Evolutionary conservation across 2,329 filamentous ascomycete genomes (phyloP).

Genomic region (Amauroascus niger): DNA sequence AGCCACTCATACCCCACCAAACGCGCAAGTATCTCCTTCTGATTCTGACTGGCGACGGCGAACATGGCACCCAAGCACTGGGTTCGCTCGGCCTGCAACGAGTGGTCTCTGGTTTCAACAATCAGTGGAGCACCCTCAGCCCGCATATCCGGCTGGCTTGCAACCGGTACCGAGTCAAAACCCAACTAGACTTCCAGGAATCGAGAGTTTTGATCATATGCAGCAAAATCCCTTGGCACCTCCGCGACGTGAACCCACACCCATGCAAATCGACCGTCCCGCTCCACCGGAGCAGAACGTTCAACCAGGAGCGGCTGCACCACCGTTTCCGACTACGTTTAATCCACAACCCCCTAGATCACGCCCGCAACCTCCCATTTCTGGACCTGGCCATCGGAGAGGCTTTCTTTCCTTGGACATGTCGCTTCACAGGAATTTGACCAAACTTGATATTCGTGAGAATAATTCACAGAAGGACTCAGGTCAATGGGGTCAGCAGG

Average conservation of each 20-base stretch:
- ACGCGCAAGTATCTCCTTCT: conserved; percentile 32
- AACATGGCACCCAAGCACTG: conserved; percentile 75
- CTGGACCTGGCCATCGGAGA: conserved; percentile 37
- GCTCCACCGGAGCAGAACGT: conserved; percentile 33
- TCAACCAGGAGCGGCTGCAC: conserved; percentile 15
- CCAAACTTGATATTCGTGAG: conserved; percentile 35
- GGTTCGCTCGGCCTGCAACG: conserved; percentile 54
- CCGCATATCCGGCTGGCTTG: conserved; percentile 43
- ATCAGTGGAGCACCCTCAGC: conserved; percentile 54
- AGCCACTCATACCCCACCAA: conserved; percentile 45
- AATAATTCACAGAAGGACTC: conserved; percentile 30
- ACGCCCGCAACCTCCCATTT: conserved; percentile 34
- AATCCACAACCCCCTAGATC: conserved; percentile 26
- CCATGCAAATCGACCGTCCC: conserved; percentile 63
- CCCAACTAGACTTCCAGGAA: conserved; percentile 67
- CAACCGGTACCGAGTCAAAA: conserved; percentile 35
- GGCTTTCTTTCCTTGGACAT: conserved; percentile 43
- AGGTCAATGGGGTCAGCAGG: conserved; percentile 38
- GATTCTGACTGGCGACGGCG: conserved; percentile 73
- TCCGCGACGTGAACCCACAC: conserved; percentile 56
- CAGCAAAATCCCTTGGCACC: conserved; percentile 55
- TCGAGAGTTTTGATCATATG: conserved; percentile 79
- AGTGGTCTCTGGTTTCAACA: conserved; percentile 68
- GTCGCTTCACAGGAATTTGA: conserved; percentile 38
- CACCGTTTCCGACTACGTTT: conserved; percentile 28